A percentile compares a stretch with the other conserved stretches of the same genome.
phyloP scores from a whole-genome alignment of 2,329 filamentous ascomycete species.

The Claviceps lovelessii region DNA sequence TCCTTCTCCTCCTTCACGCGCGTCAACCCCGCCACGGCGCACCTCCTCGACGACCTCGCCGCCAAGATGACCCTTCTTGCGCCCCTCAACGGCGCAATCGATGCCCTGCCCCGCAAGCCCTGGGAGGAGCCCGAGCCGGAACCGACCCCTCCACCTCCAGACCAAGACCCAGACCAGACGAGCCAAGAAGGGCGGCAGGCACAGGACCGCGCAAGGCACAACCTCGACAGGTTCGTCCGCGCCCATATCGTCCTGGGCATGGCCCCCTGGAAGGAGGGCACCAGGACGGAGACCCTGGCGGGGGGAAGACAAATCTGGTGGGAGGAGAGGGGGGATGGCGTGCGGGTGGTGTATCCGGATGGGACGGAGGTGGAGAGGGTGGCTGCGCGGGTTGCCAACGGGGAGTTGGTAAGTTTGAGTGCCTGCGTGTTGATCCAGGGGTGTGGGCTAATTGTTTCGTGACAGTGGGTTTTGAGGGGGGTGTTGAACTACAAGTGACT shows the following conservation, averaged over 20 bases:
- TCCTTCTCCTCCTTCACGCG: constrained; percentile 73
- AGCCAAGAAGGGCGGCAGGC: constrained; percentile 31
- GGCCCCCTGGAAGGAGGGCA: constrained; percentile 59
- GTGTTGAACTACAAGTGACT: constrained; percentile 30
- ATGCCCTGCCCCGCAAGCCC: constrained; percentile 65
- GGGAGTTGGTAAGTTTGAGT: constrained; percentile 48
- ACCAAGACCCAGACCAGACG: constrained; percentile 35
- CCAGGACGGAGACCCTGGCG: constrained; percentile 49
- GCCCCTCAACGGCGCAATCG: constrained; percentile 71
- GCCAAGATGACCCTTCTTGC: constrained; percentile 75
- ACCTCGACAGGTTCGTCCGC: constrained; percentile 70
- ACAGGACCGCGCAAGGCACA: constrained; percentile 59
- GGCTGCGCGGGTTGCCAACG: constrained; percentile 67
- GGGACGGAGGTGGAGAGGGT: constrained; percentile 63
- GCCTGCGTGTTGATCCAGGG: not conserved
- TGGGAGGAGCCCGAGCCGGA: constrained; percentile 62
- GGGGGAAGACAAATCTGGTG: constrained; percentile 62
- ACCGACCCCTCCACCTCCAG: constrained; percentile 30
- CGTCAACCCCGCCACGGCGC: constrained; percentile 54
- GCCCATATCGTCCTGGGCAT: constrained; percentile 57
- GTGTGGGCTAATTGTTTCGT: not conserved
- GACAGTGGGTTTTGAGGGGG: constrained; percentile 49
- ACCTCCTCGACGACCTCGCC: constrained; percentile 50
- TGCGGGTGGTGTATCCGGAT: constrained; percentile 62
- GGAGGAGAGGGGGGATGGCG: constrained; percentile 55